Conservation (phyloP, 768 basidiomycete species). For the Leccinum incarnatum region DNA sequence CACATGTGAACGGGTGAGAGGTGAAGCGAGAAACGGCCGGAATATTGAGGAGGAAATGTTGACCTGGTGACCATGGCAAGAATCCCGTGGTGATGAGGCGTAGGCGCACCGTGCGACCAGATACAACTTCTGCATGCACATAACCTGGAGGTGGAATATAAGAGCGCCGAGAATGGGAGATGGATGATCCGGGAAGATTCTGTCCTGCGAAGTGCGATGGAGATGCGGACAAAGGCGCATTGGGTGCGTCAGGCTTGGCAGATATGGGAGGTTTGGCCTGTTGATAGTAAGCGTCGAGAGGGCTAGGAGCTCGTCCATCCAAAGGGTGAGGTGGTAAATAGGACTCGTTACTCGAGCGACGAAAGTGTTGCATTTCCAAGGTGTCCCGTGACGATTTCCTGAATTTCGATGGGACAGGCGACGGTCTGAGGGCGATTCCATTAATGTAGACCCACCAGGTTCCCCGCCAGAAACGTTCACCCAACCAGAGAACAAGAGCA, state of each 20-base stretch:
- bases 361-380: constrained; percentile 28
- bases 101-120: constrained; percentile 69
- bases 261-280: constrained; percentile 6
- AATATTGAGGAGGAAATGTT: constrained; percentile 68
- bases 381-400: constrained; percentile 9
- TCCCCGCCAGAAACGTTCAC: constrained; percentile 57
- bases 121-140: constrained; percentile 64
- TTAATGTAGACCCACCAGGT: constrained; percentile 60
- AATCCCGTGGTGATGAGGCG: constrained; percentile 55
- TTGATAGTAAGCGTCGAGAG: constrained; percentile 23
- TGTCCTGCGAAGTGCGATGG: neutral
- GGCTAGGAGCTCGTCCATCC: constrained; percentile 21
- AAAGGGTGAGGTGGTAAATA: neutral
- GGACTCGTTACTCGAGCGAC: constrained; percentile 5
- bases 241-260: neutral
- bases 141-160: constrained; percentile 63
- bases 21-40: constrained; percentile 61
- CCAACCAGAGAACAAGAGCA: constrained; percentile 59
- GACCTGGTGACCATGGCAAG: constrained; percentile 72
- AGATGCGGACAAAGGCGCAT: neutral
- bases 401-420: neutral
- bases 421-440: constrained; percentile 32
- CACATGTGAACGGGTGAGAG: constrained; percentile 73
- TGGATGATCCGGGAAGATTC: neutral
- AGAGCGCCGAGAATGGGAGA: constrained; percentile 1